These are phyloP conservation scores for Pythium monospermum DNA, from an alignment of 352 stramenopile species.

Conservation along the genomic window DNA sequence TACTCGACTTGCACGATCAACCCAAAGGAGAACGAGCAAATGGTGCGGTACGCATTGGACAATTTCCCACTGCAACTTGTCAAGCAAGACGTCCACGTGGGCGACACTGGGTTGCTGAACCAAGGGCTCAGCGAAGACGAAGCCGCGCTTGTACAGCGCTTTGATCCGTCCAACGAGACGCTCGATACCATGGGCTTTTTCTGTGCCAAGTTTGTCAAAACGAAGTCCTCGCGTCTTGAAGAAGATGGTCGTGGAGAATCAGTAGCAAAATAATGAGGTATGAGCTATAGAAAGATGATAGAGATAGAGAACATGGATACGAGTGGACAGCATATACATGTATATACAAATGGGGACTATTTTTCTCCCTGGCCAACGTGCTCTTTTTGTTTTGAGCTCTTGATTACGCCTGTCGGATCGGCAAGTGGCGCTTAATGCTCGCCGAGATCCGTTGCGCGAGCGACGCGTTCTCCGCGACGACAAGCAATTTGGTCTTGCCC, in stretches of 20 bases:
- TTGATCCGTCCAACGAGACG: slow-evolving; percentile 74
- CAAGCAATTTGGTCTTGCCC: slow-evolving; percentile 56
- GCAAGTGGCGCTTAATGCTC: slow-evolving; percentile 49
- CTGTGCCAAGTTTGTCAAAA: slow-evolving; percentile 90
- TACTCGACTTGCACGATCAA: slow-evolving; percentile 96
- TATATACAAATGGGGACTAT: too few species aligned
- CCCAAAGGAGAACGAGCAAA: slow-evolving; percentile 89
- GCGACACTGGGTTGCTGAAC: slow-evolving; percentile 58
- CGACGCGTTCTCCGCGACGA: slow-evolving; percentile 47
- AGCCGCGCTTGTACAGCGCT: slow-evolving; percentile 77
- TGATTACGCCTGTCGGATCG: slow-evolving; percentile 28
- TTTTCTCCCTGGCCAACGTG: too few species aligned
- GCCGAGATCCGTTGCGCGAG: slow-evolving; percentile 45
- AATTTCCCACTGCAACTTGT: slow-evolving; percentile 85
- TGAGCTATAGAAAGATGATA: too few species aligned
- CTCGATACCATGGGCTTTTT: slow-evolving; percentile 94
- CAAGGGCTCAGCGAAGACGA: slow-evolving; percentile 73
- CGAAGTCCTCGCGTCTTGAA: slow-evolving; percentile 34
- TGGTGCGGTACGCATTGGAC: slow-evolving; percentile 87
- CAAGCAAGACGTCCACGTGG: slow-evolving; percentile 49
- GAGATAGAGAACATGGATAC: too few species aligned
- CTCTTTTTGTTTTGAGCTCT: too few species aligned
- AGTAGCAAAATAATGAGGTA: too few species aligned
- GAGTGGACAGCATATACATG: too few species aligned
- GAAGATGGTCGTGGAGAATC: not conserved